Evolutionary conservation across 495 filamentous ascomycete genomes (phyloP), one percentile per base, ranked within the genome.

Genomic region (Friedmanniomyces simplex): DNA sequence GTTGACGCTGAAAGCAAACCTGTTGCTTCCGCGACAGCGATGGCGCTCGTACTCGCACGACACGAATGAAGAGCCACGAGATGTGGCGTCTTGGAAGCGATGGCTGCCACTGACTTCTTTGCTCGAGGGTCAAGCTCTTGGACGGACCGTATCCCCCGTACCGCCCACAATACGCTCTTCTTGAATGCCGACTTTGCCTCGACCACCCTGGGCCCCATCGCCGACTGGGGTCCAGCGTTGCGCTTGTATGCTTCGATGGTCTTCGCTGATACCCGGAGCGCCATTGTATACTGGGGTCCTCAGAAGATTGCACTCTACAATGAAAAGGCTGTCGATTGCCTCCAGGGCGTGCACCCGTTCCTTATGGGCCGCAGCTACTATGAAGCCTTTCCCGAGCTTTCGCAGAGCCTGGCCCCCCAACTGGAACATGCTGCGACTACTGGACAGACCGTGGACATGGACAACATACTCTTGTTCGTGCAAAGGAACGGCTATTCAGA

Each of bases 231-330:
- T 34, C 26, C 39, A 7, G 47, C 36, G n/a, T 36, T 62, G 14
- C 55, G 60, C 16, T 36, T 46, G 20, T 34, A 50, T 25, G 30
- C 26, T 16, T 48, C 39, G 16, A 60, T 59, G 56, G 16, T 60
- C 10, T 50, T 63, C 34, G 50, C 62, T 16, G 62, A 68, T 53
- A 59, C 54, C 34, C 58, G 64, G 16, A 47, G 61, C 6, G 59
- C 60, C 12, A 37, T 21, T 25, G 13, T 68, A 14, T 64, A 55
- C 43, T 66, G 57, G 59, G 57, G 57, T 21, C 30, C 51, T 12
- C 37, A 59, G 2, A 30, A 37, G 2, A 26, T 60, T 10, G 39
- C 58, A 0, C 6, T 63, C 43, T 63, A 63, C 43, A 63, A 63
- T 39, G 60, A 55, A n/a, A 16, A 39, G n/a, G 48, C 24, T 18